A percentile compares a stretch with the other conserved stretches of the same genome.
These are phyloP conservation scores for Metarhizium guizhouense DNA, from an alignment of 2,329 filamentous ascomycete genomes.

Conservation along the genomic window DNA sequence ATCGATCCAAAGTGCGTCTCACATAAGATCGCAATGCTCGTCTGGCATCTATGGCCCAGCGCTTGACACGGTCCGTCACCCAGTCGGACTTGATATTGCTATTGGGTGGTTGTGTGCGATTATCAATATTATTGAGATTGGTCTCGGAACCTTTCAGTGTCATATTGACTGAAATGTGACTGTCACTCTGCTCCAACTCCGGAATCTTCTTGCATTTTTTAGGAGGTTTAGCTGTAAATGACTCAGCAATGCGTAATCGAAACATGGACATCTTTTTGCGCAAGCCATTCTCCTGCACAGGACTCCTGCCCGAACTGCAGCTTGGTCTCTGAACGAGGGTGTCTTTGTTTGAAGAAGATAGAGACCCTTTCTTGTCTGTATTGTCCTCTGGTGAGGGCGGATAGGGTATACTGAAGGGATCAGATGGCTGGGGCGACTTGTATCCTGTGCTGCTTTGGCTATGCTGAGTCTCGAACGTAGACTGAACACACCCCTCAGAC, in stretches of 20 bases:
- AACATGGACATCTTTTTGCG: slow-evolving; percentile 23
- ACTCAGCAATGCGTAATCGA: slow-evolving; percentile 14
- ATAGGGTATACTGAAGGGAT: slow-evolving; percentile 27
- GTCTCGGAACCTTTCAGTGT: slow-evolving; percentile 2
- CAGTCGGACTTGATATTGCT: slow-evolving; percentile 10
- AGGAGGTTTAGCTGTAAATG: slow-evolving; percentile 5
- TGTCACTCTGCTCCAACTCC: slow-evolving; percentile 5
- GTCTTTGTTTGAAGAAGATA: slow-evolving; percentile 6
- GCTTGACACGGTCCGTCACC: slow-evolving; percentile 18
- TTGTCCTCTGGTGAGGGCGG: slow-evolving; percentile 14
- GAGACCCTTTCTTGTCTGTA: slow-evolving; percentile 7
- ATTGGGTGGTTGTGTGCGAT: background rate
- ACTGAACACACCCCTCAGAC: background rate
- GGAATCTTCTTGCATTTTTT: slow-evolving; percentile 7
- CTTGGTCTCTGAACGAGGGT: slow-evolving; percentile 8
- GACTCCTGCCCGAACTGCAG: slow-evolving; percentile 3
- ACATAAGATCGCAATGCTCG: slow-evolving; percentile 23
- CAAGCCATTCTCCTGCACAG: slow-evolving; percentile 9
- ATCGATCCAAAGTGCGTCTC: slow-evolving; percentile 22
- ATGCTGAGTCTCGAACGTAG: slow-evolving; percentile 6
- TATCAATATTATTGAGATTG: slow-evolving; percentile 4
- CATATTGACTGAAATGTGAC: slow-evolving; percentile 2
- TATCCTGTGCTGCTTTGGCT: slow-evolving; percentile 4
- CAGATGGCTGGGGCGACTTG: slow-evolving; percentile 16
- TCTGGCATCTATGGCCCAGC: slow-evolving; percentile 25